Base-by-base conservation (phyloP, 2,329 filamentous ascomycete species). In the Domatiomyces catenatus region DNA sequence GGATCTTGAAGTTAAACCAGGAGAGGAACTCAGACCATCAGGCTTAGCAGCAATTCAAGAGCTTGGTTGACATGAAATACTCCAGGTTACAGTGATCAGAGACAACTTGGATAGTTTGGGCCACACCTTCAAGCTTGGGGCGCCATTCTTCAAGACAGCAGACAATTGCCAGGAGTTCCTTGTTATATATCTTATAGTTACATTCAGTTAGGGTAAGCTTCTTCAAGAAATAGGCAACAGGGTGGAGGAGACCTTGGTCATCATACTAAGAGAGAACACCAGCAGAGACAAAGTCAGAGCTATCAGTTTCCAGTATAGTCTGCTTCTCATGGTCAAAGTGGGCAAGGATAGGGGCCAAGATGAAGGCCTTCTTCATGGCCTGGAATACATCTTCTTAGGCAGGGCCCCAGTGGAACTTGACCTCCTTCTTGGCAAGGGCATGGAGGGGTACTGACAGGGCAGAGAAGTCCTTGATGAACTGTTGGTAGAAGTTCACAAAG, bases 401-500 rank as follows among this genome's bases (percentile, higher is more conserved):
- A 26, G 8, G 22, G 48, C 2, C 36, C 43, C 42, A 52, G 17
- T 49, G 20, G 43, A 51, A 55, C 26, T 17, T 18, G n/a, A 46
- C n/a, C 18, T 44, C 24, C 43, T 50, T 54, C 19, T 48, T 52
- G n/a, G 42, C 58, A 5, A 61, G 50, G 12, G 47, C 22, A 15
- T 48, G 54, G 7, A 63, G 36, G 6, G 58, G 61, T 42, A 17
- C 44, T n/a, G 49, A 50, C 5, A 61, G 56, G 10, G 48, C 42
- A 3, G 48, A 59, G 48, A 59, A 66, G 2, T 49, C 44, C 32
- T 54, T 47, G 26, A 66, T 61, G 46, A 65, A 65, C 15, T 49
- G 32, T 36, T 57, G 46, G 55, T 66, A 64, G 52, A 60, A 66
- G 48, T 66, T 66, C 1, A 47, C 51, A 39, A 66, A 62, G 8